phyloP scores from a whole-genome alignment of 2,329 filamentous ascomycete genomes.

The Xylariomycetidae sp. region DNA sequence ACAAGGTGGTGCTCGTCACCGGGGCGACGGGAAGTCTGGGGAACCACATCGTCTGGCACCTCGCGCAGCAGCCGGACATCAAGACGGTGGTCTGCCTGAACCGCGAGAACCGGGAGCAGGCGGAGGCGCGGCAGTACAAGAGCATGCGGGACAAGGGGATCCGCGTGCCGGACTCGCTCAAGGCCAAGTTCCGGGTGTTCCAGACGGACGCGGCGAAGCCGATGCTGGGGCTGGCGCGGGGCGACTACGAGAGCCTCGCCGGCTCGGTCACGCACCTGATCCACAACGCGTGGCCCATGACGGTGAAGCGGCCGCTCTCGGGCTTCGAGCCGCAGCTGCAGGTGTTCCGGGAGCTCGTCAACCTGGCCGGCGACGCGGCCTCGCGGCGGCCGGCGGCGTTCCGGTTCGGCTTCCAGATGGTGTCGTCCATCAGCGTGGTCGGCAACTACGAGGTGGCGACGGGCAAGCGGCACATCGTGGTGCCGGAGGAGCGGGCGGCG shows the following conservation, averaged over 20 bases:
- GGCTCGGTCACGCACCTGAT: conserved; percentile 4
- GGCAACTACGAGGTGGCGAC: conserved; percentile 29
- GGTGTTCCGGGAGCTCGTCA: conserved; percentile 5
- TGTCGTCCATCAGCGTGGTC: conserved; percentile 36
- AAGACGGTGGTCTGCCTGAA: conserved; percentile 41
- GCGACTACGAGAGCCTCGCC: conserved; percentile 1
- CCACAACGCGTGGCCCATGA: conserved; percentile 9
- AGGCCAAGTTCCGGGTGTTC: conserved; percentile 2
- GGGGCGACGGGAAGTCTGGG: conserved; percentile 36
- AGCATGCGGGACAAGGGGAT: conserved; percentile 8
- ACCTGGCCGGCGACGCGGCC: background rate
- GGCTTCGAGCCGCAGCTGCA: conserved; percentile 7
- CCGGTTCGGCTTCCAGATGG: conserved; percentile 31
- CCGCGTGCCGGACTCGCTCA: background rate
- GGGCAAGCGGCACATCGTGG: conserved; percentile 15
- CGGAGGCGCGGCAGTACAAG: conserved; percentile 11
- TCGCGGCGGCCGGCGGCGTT: background rate
- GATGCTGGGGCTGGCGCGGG: background rate
- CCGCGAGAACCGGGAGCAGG: conserved; percentile 22
- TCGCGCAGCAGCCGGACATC: conserved; percentile 24
- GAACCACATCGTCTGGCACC: conserved; percentile 26
- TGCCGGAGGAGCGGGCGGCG: conserved; percentile 37
- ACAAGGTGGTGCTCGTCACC: conserved; percentile 30
- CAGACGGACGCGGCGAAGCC: conserved; percentile 1
- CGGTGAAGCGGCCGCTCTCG: conserved; percentile 1